Percentiles rank a stretch among this genome's conserved stretches.
Conservation (phyloP, 2,329 filamentous ascomycete species). For the Xylaria sp. region DNA sequence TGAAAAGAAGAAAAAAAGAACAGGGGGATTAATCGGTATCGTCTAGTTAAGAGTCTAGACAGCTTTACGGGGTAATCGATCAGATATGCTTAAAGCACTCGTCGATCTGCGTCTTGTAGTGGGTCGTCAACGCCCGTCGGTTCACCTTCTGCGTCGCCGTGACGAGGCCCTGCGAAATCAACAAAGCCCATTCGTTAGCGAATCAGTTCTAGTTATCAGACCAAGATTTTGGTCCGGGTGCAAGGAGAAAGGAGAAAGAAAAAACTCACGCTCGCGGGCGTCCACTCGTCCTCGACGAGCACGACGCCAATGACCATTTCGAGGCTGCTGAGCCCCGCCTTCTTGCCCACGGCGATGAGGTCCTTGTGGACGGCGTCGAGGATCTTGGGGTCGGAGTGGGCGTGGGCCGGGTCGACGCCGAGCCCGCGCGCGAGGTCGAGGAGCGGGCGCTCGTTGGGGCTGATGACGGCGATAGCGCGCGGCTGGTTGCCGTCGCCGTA, state of each 20-base stretch:
- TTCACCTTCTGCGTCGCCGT: constrained; percentile 66
- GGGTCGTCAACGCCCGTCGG: constrained; percentile 53
- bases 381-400: constrained; percentile 70
- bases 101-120: constrained; percentile 56
- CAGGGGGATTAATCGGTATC: neutral
- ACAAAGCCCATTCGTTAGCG: constrained; percentile 8
- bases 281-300: constrained; percentile 85
- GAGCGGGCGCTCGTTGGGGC: constrained; percentile 66
- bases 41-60: neutral
- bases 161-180: constrained; percentile 53
- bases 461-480: constrained; percentile 81
- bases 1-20: neutral
- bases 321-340: constrained; percentile 67
- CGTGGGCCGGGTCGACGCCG: constrained; percentile 67
- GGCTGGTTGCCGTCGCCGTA: constrained; percentile 75
- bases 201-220: neutral
- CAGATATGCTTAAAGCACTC: constrained; percentile 39
- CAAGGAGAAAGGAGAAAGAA: neutral
- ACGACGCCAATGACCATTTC: constrained; percentile 79
- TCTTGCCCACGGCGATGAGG: constrained; percentile 65
- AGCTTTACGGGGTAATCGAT: too few species aligned
- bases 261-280: constrained; percentile 74
- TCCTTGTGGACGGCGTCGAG: constrained; percentile 66
- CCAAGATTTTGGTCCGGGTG: neutral
- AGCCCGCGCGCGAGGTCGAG: constrained; percentile 60